Evolutionary conservation across 2,329 filamentous ascomycete genomes (phyloP).

Genomic region (Colletotrichum sp.): DNA sequence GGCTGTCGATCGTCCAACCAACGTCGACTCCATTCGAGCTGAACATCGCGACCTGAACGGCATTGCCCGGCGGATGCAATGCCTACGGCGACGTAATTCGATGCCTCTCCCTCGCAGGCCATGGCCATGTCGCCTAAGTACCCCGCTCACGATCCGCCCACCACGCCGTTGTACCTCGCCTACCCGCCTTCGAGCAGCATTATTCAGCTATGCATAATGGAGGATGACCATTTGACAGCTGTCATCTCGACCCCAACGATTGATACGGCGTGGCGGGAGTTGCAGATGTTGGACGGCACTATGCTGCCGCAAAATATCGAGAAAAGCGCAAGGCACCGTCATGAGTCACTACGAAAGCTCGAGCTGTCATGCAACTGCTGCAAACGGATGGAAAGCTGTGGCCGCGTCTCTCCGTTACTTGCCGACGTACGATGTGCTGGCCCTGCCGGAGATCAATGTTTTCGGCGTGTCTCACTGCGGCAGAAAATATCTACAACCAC

Average conservation of each 20-base stretch:
- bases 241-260: background rate
- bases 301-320: background rate
- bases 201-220: background rate
- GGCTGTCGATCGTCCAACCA: slow-evolving; percentile 5
- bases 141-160: background rate
- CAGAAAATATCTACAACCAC: background rate
- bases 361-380: background rate
- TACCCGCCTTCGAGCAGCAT: background rate
- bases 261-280: background rate
- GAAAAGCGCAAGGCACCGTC: background rate
- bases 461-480: background rate
- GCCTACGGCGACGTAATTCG: background rate
- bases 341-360: background rate
- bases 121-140: background rate
- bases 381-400: background rate
- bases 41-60: background rate
- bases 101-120: background rate
- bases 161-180: background rate
- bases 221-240: background rate
- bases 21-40: background rate
- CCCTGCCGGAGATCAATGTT: background rate
- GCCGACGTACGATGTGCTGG: background rate
- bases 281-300: background rate
- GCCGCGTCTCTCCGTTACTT: background rate
- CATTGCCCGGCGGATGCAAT: background rate